phyloP scores from a whole-genome alignment of 768 basidiomycete species.

The Termitomyces titanicus region DNA sequence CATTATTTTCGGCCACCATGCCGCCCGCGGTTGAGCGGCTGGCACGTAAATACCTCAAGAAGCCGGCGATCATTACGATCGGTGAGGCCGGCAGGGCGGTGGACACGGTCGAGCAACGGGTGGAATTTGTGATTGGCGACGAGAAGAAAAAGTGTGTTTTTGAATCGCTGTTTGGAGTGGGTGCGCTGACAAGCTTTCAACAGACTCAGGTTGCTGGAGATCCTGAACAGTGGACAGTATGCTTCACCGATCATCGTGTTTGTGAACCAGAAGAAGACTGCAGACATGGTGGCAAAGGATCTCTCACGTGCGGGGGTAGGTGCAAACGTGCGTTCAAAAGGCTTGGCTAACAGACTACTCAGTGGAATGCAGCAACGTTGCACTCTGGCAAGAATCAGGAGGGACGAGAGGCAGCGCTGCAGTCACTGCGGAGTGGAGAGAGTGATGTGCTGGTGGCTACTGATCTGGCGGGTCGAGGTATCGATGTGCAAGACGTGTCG shows the following conservation, averaged over 20 bases:
- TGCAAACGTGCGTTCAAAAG: conserved; percentile 14
- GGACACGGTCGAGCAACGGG: conserved; percentile 94
- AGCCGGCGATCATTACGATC: conserved; percentile 94
- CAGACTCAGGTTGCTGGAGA: conserved; percentile 84
- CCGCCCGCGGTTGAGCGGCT: conserved; percentile 94
- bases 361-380: conserved; percentile 90
- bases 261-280: conserved; percentile 99
- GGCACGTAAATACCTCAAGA: conserved; percentile 89
- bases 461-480: conserved; percentile 96
- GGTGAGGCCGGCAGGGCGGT: conserved; percentile 98
- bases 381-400: conserved; percentile 99
- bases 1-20: conserved; percentile 98
- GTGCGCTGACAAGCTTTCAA: conserved; percentile 11
- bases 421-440: conserved; percentile 81
- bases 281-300: conserved; percentile 96
- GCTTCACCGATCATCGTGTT: conserved; percentile 95
- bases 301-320: conserved; percentile 83
- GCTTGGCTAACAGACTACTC: not conserved
- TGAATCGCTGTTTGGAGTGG: not conserved
- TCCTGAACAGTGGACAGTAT: conserved; percentile 83
- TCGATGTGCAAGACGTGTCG: conserved; percentile 96
- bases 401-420: conserved; percentile 90
- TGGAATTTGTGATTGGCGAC: conserved; percentile 89
- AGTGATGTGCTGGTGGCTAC: conserved; percentile 92
- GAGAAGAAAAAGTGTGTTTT: conserved; percentile 90